Evolutionary conservation across 108 stramenopile species (phyloP), one percentile per base, ranked within the genome.

Genomic region (Cyclotella kingstonii): DNA sequence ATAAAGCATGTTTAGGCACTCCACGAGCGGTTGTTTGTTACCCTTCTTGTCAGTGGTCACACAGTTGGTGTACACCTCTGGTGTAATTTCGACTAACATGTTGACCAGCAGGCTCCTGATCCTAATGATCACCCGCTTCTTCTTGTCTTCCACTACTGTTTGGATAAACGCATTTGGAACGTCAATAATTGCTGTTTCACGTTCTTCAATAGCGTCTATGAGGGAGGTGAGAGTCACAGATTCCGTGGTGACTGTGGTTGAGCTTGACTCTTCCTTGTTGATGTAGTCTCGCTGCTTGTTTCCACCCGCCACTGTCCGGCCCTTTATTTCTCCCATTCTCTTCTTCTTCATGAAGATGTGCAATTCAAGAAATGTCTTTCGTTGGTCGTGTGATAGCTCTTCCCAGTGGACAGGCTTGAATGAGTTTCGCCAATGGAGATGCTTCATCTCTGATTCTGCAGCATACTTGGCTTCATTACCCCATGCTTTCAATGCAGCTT

Each of bases 81-180:
- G 76, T 2, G 38, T 51, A 12, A 73, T 68, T 12, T 78, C 35
- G n/a, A 17, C 7, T 3, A 78, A 30, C 14, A 65, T 45, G 36
- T 77, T 68, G 28, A 70, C 68, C 51, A 70, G 18, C 12, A 43
- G 1, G 4, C 77, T 58, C 10, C 21, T 4, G 0, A 78, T 54
- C 19, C 34, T 0, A 2, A 55, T 38, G 33, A 55, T 36, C 1
- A 55, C 54, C 9, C 54, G 3, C 4, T 55, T 18, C 44, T 46
- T 28, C 4, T 44, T n/a, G 2, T 60, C 43, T 3, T 60, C 9
- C 4, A 60, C 48, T 1, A 0, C 1, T 4, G 60, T 60, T 21
- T 60, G 60, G 18, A 60, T 60, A 19, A 60, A 60, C 0, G 60
- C 60, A 22, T 55, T 38, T 4, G 54, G 54, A 7, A 55, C 38